Evolutionary conservation across 805 yeast genomes (phyloP).

Genomic region (Wickerhamomyces alni): DNA sequence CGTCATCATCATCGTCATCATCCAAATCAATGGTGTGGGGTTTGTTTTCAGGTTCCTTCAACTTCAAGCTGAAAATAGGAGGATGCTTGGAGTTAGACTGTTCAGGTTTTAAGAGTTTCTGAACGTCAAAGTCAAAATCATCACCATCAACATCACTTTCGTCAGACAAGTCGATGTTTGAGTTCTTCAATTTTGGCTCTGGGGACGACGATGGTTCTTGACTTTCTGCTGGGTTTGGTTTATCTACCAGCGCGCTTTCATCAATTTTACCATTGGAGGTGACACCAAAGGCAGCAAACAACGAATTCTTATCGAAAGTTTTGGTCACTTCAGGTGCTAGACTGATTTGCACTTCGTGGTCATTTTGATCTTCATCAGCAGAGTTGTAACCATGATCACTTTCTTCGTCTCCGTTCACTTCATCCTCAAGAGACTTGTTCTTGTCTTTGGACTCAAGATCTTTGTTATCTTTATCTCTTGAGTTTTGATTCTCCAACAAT

Average conservation of each 20-base stretch:
- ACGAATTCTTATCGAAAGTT: slow-evolving; percentile 12
- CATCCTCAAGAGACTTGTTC: slow-evolving; percentile 3
- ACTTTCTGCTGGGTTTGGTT: neutral
- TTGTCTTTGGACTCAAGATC: slow-evolving; percentile 1
- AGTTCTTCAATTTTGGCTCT: neutral
- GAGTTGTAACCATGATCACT: slow-evolving; percentile 2
- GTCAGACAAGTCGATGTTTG: too few relatives aligned
- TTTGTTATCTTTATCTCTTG: slow-evolving; percentile 6
- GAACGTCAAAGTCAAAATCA: slow-evolving; percentile 10
- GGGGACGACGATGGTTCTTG: neutral
- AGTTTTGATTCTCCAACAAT: slow-evolving; percentile 14
- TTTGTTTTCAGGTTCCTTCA: slow-evolving; percentile 3
- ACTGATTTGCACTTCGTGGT: slow-evolving; percentile 2
- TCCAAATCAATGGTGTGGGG: slow-evolving; percentile 13
- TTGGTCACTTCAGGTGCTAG: slow-evolving; percentile 12
- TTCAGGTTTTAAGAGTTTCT: neutral
- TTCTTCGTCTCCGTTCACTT: slow-evolving; percentile 5
- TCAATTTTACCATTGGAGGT: slow-evolving; percentile 2
- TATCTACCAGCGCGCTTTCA: slow-evolving; percentile 1
- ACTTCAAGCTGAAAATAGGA: neutral
- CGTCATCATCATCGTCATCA: slow-evolving; percentile 12
- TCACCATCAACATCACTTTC: slow-evolving; percentile 9
- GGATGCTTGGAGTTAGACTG: neutral
- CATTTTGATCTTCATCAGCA: slow-evolving; percentile 8
- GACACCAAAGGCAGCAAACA: slow-evolving; percentile 20